These are phyloP conservation scores for Trichothecium roseum DNA, from an alignment of 2,329 filamentous ascomycete species.

Conservation along the genomic window DNA sequence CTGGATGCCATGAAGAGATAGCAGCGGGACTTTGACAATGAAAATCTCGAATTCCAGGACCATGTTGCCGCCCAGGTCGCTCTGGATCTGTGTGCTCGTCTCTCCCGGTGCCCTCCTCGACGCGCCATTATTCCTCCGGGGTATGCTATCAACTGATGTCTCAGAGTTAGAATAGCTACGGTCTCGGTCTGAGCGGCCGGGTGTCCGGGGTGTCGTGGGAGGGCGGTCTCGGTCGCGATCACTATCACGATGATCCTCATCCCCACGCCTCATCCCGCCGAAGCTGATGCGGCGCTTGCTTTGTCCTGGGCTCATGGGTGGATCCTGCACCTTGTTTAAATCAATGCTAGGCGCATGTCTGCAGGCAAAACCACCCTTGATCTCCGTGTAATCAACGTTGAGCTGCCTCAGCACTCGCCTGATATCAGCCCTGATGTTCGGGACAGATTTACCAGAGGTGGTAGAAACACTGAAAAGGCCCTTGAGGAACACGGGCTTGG, in stretches of 20 bases:
- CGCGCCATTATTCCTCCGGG: constrained; percentile 38
- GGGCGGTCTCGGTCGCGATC: constrained; percentile 49
- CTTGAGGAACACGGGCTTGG: constrained; percentile 92
- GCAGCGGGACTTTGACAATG: constrained; percentile 91
- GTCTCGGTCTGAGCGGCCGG: constrained; percentile 38
- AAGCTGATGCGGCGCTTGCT: constrained; percentile 66
- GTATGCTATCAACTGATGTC: constrained; percentile 66
- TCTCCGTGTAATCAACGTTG: constrained; percentile 84
- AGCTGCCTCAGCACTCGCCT: constrained; percentile 81
- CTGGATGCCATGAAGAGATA: constrained; percentile 89
- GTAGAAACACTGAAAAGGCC: constrained; percentile 96
- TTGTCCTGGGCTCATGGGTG: constrained; percentile 46
- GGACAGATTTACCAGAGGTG: constrained; percentile 82
- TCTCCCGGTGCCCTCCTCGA: constrained; percentile 62
- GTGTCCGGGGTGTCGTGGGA: constrained; percentile 30
- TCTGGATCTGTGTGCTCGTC: constrained; percentile 86
- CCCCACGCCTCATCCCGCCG: constrained; percentile 49
- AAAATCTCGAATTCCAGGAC: constrained; percentile 88
- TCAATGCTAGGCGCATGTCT: constrained; percentile 84
- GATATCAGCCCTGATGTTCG: constrained; percentile 78
- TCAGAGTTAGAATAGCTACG: constrained; percentile 82
- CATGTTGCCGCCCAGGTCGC: constrained; percentile 76
- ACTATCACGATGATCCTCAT: constrained; percentile 61
- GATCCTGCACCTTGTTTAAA: constrained; percentile 60
- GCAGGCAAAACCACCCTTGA: constrained; percentile 88